Evolutionary conservation across 371 early-diverging fungal species (phyloP), one percentile per base, ranked within the genome.

Genomic region (Mitosporidium daphniae): DNA sequence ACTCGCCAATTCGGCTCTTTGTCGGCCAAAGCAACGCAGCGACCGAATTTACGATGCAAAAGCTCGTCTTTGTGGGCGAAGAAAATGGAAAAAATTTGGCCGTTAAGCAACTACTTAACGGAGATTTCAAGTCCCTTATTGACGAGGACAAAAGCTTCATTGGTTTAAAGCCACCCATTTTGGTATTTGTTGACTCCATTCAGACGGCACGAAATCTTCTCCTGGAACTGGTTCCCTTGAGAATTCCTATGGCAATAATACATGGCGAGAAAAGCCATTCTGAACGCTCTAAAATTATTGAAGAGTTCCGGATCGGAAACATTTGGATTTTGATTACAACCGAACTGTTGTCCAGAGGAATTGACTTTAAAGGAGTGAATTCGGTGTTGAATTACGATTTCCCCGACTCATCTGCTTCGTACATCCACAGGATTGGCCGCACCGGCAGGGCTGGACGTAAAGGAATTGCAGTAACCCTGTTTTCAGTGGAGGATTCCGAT

Each of bases 321-420:
- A 58, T 75, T 14, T 80, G 78, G 78, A 66, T 80, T 12, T 45
- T 95, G 29, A 80, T 94, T 28, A 58, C 82, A 10, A 93, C 97
- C 0, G 95, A 95, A 29, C 48, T 46, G 13, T 36, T 29, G 23
- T 27, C 36, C n/a, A 22, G 45, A 29, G 45, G 45, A 7, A 21
- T 45, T 9, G 45, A 45, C 28, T 38, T 45, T 22, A 22, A 30
- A 8, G 16, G 28, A 13, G 37, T 42, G 12, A 37, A 34, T 4
- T 13, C 32, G 18, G 31, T 33, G 8, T 12, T 33, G 8, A 34
- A 36, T 31, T 36, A 33, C 30, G 37, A 34, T 29, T 19, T 37
- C 22, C 35, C 37, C 14, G 36, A 35, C 15, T 20, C 14, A 8
- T 14, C 25, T 13, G 26, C 36, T 26, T 30, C 27, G 4, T 41